Conservation (phyloP, 495 filamentous ascomycete species). For the Aspergillus asperescens region DNA sequence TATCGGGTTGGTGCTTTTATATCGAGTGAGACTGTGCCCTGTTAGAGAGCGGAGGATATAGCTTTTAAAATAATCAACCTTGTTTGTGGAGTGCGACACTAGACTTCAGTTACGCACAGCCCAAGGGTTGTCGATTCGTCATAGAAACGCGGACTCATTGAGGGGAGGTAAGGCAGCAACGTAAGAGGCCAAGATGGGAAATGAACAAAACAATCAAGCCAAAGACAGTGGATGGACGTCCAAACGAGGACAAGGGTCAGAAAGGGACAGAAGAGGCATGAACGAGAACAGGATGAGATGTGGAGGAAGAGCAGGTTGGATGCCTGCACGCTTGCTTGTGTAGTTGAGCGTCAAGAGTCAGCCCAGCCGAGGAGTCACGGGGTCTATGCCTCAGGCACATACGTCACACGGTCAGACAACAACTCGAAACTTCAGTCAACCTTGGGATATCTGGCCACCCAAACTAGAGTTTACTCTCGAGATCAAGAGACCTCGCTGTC, state of each 20-base stretch:
- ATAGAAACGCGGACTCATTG: slow-evolving; percentile 36
- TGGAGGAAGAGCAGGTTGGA: slow-evolving; percentile 4
- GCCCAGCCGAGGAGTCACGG: slow-evolving; percentile 21
- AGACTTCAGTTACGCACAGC: slow-evolving; percentile 37
- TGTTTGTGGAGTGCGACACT: not conserved
- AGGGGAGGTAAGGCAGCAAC: slow-evolving; percentile 22
- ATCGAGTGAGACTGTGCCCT: not conserved
- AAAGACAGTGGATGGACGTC: not conserved
- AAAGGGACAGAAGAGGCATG: slow-evolving; percentile 11
- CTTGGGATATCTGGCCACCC: not conserved
- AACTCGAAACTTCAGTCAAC: not conserved
- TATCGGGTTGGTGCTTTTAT: not conserved
- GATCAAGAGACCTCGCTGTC: too few relatives aligned
- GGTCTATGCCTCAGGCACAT: slow-evolving; percentile 14
- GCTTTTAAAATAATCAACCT: not conserved
- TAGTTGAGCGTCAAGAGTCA: not conserved
- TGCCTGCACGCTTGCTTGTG: not conserved
- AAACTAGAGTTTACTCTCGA: too few relatives aligned
- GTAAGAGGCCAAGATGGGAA: slow-evolving; percentile 5
- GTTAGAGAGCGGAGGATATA: not conserved
- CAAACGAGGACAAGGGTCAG: slow-evolving; percentile 1
- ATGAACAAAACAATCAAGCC: slow-evolving; percentile 16
- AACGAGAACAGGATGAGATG: slow-evolving; percentile 13
- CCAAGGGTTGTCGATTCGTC: slow-evolving; percentile 31
- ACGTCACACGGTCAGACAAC: slow-evolving; percentile 7